phyloP scores from a whole-genome alignment of 495 filamentous ascomycete species.

The Xylaria longipes region DNA sequence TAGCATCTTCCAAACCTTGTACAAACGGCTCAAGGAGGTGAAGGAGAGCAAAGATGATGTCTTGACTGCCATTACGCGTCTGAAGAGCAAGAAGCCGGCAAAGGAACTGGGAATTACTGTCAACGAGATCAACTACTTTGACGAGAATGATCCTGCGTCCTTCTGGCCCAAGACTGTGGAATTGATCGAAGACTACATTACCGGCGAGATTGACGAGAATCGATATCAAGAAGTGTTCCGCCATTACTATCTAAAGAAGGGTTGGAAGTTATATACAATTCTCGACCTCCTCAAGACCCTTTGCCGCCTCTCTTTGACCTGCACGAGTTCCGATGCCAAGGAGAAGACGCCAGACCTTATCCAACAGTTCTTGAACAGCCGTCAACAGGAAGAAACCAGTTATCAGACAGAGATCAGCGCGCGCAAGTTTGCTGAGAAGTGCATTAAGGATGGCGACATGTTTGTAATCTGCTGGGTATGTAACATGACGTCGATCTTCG shows the following conservation, averaged over 20 bases:
- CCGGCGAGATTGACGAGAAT: constrained; percentile 76
- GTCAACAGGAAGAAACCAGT: constrained; percentile 79
- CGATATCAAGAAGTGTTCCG: constrained; percentile 89
- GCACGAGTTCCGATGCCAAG: constrained; percentile 80
- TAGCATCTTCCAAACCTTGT: constrained; percentile 86
- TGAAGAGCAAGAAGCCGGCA: constrained; percentile 75
- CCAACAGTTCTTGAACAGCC: constrained; percentile 80
- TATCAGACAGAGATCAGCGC: constrained; percentile 84
- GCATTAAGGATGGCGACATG: constrained; percentile 87
- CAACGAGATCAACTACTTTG: constrained; percentile 53
- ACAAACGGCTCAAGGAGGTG: constrained; percentile 79
- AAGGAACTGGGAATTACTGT: constrained; percentile 75
- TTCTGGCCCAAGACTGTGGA: constrained; percentile 66
- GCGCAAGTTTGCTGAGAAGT: constrained; percentile 83
- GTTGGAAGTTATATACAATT: constrained; percentile 89
- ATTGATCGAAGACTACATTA: constrained; percentile 82
- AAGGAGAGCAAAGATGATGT: constrained; percentile 79
- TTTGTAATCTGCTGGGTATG: constrained; percentile 86
- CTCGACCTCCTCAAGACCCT: constrained; percentile 82
- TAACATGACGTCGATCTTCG: constrained; percentile 26
- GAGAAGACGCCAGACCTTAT: constrained; percentile 90
- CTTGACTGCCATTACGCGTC: constrained; percentile 70
- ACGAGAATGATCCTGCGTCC: constrained; percentile 48
- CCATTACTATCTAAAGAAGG: constrained; percentile 83
- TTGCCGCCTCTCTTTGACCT: constrained; percentile 73